Conservation (phyloP, 116 monocot genomes). For the Posidonia oceanica region DNA sequence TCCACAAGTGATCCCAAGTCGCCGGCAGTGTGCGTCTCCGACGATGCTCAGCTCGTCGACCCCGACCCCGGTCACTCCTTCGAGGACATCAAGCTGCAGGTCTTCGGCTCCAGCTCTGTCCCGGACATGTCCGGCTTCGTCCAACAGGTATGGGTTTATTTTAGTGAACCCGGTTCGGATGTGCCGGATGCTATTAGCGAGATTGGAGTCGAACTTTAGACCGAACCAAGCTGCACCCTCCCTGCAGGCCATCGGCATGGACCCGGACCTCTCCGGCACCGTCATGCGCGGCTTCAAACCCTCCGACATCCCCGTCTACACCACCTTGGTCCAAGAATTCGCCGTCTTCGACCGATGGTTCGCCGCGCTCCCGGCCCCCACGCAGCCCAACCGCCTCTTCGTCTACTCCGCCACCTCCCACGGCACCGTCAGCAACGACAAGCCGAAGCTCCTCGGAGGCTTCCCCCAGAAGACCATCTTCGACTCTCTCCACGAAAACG, state of each 20-base stretch:
- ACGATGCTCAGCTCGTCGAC: conserved; percentile 50
- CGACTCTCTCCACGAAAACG: conserved; percentile 51
- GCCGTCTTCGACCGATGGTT: conserved; percentile 80
- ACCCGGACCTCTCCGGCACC: conserved; percentile 14
- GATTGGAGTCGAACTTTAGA: background rate
- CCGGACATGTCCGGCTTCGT: conserved; percentile 76
- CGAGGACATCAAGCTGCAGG: conserved; percentile 40
- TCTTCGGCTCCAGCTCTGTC: conserved; percentile 39
- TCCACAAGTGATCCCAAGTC: conserved; percentile 28
- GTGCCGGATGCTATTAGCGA: too few species aligned
- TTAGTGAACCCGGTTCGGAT: background rate
- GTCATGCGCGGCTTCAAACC: conserved; percentile 68
- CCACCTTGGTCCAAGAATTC: conserved; percentile 39
- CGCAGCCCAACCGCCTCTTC: conserved; percentile 78
- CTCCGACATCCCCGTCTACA: conserved; percentile 35
- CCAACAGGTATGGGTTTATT: background rate
- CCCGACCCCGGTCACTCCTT: conserved; percentile 75
- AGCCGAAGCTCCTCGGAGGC: conserved; percentile 29
- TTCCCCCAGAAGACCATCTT: conserved; percentile 82
- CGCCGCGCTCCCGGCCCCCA: conserved; percentile 63
- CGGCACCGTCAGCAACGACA: conserved; percentile 38
- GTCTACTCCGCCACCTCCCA: conserved; percentile 78
- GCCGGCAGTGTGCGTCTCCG: conserved; percentile 45
- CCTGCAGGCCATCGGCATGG: conserved; percentile 29
- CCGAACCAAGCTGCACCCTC: background rate